Evolutionary conservation across 192 early-diverging fungal genomes (phyloP), one percentile per base, ranked within the genome.

Genomic region (Linnemannia exigua): DNA sequence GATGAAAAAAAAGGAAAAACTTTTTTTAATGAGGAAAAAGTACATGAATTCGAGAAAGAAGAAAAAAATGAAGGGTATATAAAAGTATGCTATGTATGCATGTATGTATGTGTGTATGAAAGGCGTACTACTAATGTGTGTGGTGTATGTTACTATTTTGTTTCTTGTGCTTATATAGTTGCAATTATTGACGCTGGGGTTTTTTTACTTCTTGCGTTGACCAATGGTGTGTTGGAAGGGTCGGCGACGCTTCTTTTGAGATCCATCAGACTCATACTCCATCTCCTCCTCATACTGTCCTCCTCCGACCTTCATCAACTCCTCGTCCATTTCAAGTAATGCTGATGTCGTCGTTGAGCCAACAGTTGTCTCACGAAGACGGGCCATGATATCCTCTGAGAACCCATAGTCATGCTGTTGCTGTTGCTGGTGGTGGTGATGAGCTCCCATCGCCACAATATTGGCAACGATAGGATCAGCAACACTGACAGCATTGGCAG

Each of bases 161-260:
- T n/a, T n/a, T n/a, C n/a, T n/a, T n/a, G n/a, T n/a, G n/a, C n/a
- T n/a, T n/a, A n/a, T n/a, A n/a, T n/a, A n/a, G n/a, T n/a, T 70
- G 68, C 14, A 33, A 31, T 1, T 72, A 46, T 72, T 72, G 47
- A 50, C 31, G 25, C 6, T 51, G 71, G 5, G 5, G 44, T 12
- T 52, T 33, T 7, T n/a, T 68, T 37, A 79, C 47, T 79, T 79
- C 46, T 79, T 73, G 20, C 77, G 77, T 58, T 48, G 75, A 22
- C 41, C 51, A 38, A 79, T 41, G 17, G 70, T 67, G 22, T 52
- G 77, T 44, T 47, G 25, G 15, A 61, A 79, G 5, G 70, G 31
- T 52, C 70, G 51, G 22, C 77, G 48, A 71, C 77, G 77, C 58
- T 79, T 79, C 70, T 48, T 41, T 33, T 36, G 38, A 41, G 35